Evolutionary conservation across 208 protist species (phyloP).

Genomic region (Leishmania braziliensis): DNA sequence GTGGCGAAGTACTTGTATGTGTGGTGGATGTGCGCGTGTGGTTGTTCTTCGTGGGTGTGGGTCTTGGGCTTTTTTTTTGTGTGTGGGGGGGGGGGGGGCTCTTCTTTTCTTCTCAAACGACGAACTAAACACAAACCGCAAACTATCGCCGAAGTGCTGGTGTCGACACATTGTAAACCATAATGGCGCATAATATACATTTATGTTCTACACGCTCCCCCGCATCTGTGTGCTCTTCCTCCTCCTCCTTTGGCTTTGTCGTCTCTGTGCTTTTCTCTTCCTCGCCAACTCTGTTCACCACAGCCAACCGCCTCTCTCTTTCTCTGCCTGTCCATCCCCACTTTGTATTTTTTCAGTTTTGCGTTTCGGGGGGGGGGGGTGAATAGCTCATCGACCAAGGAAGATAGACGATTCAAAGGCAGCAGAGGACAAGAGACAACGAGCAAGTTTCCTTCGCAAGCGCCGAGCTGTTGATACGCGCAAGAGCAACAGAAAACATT

Average conservation of each 20-base stretch:
- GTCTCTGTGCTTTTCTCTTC: background rate
- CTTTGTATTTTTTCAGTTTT: background rate
- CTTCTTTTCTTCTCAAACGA: background rate
- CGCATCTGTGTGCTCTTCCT: background rate
- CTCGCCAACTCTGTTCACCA: background rate
- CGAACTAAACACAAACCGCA: background rate
- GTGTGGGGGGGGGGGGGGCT: background rate
- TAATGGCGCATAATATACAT: background rate
- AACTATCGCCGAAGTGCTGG: background rate
- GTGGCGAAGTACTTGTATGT: background rate
- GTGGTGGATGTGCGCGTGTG: background rate
- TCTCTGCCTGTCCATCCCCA: background rate
- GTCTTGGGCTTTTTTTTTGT: background rate
- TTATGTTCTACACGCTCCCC: background rate
- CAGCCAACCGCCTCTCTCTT: background rate
- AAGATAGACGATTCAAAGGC: background rate
- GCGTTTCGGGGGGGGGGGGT: background rate
- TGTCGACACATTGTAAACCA: background rate
- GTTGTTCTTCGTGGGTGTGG: background rate
- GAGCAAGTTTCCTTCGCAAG: background rate
- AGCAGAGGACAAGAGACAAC: background rate
- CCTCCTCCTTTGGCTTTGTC: background rate
- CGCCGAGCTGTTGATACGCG: background rate
- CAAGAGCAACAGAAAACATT: background rate
- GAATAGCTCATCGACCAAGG: background rate